Conservation (phyloP, 345 rosid species). For the Syzygium oleosum region DNA sequence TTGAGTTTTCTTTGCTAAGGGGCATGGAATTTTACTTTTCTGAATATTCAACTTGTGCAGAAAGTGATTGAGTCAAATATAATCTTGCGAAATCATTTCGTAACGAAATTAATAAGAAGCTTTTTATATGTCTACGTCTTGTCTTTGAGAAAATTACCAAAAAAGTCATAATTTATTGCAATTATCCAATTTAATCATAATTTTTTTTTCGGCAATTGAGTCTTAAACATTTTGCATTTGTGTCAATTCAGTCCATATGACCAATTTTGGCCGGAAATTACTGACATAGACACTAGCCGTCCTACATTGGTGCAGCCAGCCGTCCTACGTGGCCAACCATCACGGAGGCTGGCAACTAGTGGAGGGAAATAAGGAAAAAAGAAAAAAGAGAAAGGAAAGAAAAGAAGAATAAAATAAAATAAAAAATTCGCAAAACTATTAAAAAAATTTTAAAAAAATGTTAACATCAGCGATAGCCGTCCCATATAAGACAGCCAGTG, state of each 20-base stretch:
- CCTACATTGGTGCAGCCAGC: neutral
- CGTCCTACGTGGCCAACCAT: too few species aligned
- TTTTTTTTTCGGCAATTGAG: too few species aligned
- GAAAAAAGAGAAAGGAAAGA: neutral
- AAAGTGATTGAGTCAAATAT: neutral
- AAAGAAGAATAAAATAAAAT: too few species aligned
- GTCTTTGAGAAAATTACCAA: neutral
- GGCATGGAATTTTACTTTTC: neutral
- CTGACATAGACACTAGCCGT: accelerated
- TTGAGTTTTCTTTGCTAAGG: neutral
- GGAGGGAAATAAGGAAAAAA: too few species aligned
- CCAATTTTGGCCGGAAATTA: accelerated
- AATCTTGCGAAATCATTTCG: neutral
- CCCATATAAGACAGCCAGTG: accelerated
- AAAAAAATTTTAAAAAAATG: too few species aligned
- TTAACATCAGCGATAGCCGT: accelerated
- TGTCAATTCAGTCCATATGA: too few species aligned
- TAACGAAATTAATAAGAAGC: neutral
- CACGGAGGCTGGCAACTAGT: too few species aligned
- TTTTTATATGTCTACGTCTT: neutral
- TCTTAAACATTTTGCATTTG: too few species aligned
- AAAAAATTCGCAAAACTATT: too few species aligned
- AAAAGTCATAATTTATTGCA: too few species aligned
- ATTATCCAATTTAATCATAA: too few species aligned
- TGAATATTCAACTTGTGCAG: neutral